These are phyloP conservation scores for Prunus fruticosa DNA, from an alignment of 306 rosid species.

Conservation along the genomic window DNA sequence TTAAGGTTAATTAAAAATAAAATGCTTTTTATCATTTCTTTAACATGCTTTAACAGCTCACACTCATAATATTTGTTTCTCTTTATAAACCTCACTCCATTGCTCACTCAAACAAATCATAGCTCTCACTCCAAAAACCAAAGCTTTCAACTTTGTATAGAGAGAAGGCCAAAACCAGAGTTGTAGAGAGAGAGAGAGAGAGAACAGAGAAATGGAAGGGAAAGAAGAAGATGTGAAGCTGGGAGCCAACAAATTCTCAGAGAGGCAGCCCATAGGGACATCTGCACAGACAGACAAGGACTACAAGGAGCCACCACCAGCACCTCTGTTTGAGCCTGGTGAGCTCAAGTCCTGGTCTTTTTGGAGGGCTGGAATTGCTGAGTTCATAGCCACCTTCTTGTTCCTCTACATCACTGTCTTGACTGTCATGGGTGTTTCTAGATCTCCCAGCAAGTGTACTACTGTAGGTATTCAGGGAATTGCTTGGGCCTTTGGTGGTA, in stretches of 20 bases:
- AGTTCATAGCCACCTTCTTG: slow-evolving; percentile 45
- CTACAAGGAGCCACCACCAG: slow-evolving; percentile 48
- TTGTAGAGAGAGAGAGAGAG: background rate
- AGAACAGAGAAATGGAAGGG: slow-evolving; percentile 28
- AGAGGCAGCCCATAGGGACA: slow-evolving; percentile 47
- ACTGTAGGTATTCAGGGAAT: slow-evolving; percentile 42
- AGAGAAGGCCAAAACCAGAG: slow-evolving; percentile 11
- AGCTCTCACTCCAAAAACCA: slow-evolving; percentile 10
- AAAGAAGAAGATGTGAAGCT: slow-evolving; percentile 46
- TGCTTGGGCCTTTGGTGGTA: slow-evolving; percentile 55
- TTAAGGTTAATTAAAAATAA: background rate
- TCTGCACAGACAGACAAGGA: slow-evolving; percentile 49
- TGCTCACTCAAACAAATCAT: background rate
- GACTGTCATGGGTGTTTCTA: slow-evolving; percentile 39
- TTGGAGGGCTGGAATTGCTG: slow-evolving; percentile 46
- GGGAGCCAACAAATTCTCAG: slow-evolving; percentile 43
- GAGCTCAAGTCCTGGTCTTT: slow-evolving; percentile 49
- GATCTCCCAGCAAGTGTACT: slow-evolving; percentile 28
- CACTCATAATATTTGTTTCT: background rate
- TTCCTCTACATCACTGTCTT: slow-evolving; percentile 46
- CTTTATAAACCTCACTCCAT: slow-evolving; percentile 19
- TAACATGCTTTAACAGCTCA: slow-evolving; percentile 4
- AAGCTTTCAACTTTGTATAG: background rate
- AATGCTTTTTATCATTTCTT: background rate
- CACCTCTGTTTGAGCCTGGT: slow-evolving; percentile 43